phyloP scores from a whole-genome alignment of 345 rosid species.

The Populus euphratica region DNA sequence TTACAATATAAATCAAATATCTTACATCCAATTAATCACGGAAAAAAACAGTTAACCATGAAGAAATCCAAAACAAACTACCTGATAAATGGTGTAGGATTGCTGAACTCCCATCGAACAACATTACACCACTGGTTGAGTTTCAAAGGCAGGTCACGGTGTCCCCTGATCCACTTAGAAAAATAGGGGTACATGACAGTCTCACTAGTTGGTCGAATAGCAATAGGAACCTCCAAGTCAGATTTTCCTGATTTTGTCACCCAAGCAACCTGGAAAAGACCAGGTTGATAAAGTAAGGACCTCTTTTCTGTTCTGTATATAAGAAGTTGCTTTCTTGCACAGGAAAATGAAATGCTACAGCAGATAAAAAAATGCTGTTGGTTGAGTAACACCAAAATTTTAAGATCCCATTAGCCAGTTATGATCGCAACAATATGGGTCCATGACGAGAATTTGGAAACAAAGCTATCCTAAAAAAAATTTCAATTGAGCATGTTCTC shows the following conservation, averaged over 20 bases:
- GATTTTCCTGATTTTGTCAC: constrained; percentile 89
- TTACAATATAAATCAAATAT: neutral
- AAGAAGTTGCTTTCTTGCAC: neutral
- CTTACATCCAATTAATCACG: neutral
- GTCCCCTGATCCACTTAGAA: constrained; percentile 98
- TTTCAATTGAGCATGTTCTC: neutral
- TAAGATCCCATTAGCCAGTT: neutral
- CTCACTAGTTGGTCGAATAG: constrained; percentile 98
- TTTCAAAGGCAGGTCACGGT: constrained; percentile 90
- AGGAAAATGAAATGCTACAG: neutral
- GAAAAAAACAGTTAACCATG: neutral
- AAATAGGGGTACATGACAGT: constrained; percentile 97
- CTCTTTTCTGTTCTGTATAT: neutral
- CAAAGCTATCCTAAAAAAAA: neutral
- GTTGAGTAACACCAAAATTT: neutral
- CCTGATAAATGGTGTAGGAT: constrained; percentile 99
- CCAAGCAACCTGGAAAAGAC: constrained; percentile 81
- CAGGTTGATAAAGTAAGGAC: neutral
- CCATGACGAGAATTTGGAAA: neutral
- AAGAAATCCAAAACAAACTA: constrained; percentile 19
- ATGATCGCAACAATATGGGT: neutral
- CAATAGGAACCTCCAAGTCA: constrained; percentile 86
- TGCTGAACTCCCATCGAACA: constrained; percentile 98
- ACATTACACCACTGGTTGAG: constrained; percentile 99
- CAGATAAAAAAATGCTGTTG: neutral